A percentile compares a stretch with the other conserved stretches of the same genome.
phyloP scores from a whole-genome alignment of 192 early-diverging fungal genomes.

The Kappamyces sp. region DNA sequence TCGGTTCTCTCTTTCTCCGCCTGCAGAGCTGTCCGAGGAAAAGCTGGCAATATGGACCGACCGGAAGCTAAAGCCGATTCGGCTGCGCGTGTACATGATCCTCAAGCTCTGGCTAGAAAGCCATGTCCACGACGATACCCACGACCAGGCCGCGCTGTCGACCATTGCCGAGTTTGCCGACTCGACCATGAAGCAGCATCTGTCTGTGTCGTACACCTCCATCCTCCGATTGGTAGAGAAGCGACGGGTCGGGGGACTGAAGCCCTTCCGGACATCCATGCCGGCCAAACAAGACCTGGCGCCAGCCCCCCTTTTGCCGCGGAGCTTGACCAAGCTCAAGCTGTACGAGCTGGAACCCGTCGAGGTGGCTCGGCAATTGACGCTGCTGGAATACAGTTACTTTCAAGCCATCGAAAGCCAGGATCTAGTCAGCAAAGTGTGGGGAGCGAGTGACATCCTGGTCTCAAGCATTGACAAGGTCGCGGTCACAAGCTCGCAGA shows the following conservation, averaged over 20 bases:
- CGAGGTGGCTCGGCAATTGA: conserved; percentile 93
- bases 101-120: conserved; percentile 96
- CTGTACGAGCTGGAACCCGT: conserved; percentile 86
- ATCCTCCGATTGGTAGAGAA: conserved; percentile 76
- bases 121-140: conserved; percentile 73
- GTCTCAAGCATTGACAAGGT: conserved; percentile 17
- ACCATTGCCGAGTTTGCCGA: conserved; percentile 70
- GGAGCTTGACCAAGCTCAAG: conserved; percentile 65
- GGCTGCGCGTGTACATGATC: conserved; percentile 91
- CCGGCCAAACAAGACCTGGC: conserved; percentile 42
- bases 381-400: conserved; percentile 79
- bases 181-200: conserved; percentile 46
- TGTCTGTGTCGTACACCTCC: conserved; percentile 59
- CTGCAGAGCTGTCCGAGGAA: conserved; percentile 48
- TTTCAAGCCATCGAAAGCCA: conserved; percentile 79
- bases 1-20: conserved; percentile 75
- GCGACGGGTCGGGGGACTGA: conserved; percentile 42
- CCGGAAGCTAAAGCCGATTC: conserved; percentile 80
- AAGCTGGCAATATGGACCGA: conserved; percentile 78
- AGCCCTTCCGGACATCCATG: conserved; percentile 20
- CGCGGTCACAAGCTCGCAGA: conserved; percentile 33
- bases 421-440: conserved; percentile 90
- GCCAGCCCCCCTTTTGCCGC: conserved; percentile 68
- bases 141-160: conserved; percentile 58
- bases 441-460: conserved; percentile 49